Evolutionary conservation across 345 rosid species (phyloP), one percentile per base, ranked within the genome.

Genomic region (Lenwebbia sp.): DNA sequence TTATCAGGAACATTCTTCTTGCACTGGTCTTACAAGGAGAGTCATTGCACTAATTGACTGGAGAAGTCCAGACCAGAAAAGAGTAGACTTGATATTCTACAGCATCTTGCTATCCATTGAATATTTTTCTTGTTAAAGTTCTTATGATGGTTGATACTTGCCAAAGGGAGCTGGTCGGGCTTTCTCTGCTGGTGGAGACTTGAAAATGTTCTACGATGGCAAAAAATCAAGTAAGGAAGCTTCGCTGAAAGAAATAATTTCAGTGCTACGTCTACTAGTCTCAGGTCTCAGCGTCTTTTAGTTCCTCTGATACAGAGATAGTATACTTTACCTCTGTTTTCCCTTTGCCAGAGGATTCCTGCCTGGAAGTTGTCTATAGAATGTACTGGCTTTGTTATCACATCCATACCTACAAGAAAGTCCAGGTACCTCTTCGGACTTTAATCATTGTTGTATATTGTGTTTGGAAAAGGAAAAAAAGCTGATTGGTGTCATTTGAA

Each of bases 331-430:
- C 50, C 51, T 52, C 40, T 84, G 5, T 26, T 54, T 88, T 33
- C 54, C 86, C 65, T 88, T 89, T 49, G 83, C 87, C 95, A 96
- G 99, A 90, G 95, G 98, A 97, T 91, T 90, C 96, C 83, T 95
- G 97, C 88, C 93, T 96, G 83, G 98, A 95, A 87, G 98, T 94
- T 58, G 99, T 97, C 87, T 97, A 97, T 86, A 88, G 98, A 84
- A 96, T 96, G 99, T 97, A 96, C 88, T 97, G 99, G 99, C 97
- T 97, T 84, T 96, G 96, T 85, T 91, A 93, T 88, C 97, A 97
- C 91, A 94, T 97, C 86, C 99, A 96, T 86, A 91, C 96, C 74
- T 97, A 95, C 88, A 93, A 92, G 92, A 97, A 96, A 90, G 92
- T 95, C 33, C 94, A 91, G 94, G 99, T 97, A 83, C 41, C 11